These are phyloP conservation scores for Echria macrotheca DNA, from an alignment of 495 filamentous ascomycete genomes.

Conservation along the genomic window DNA sequence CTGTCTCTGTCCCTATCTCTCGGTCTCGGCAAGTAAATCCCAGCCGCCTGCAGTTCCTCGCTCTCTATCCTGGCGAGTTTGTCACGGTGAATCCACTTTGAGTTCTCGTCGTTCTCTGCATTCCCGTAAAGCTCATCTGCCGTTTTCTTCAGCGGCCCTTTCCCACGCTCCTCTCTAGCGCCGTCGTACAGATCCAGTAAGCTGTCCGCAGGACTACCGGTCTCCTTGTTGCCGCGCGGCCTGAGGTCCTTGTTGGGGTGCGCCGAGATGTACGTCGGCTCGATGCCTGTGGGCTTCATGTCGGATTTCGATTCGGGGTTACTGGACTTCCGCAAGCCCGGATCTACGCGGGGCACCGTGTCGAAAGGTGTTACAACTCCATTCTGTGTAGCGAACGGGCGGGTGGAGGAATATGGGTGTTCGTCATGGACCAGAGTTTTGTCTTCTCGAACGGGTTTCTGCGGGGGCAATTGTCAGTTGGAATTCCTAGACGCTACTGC, in stretches of 20 bases:
- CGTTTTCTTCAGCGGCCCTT: conserved; percentile 13
- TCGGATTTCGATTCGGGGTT: conserved; percentile 15
- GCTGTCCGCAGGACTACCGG: conserved; percentile 52
- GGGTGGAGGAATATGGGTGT: conserved; percentile 12
- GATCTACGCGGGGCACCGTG: conserved; percentile 11
- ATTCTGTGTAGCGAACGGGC: conserved; percentile 27
- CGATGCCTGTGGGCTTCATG: conserved; percentile 15
- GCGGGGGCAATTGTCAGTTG: background rate
- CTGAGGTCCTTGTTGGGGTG: conserved; percentile 31
- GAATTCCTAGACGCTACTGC: background rate
- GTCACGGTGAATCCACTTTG: conserved; percentile 93
- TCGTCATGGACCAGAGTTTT: conserved; percentile 16
- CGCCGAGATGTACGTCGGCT: conserved; percentile 15
- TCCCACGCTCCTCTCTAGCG: conserved; percentile 10
- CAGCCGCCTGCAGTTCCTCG: conserved; percentile 84
- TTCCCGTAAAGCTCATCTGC: conserved; percentile 6
- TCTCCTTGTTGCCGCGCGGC: conserved; percentile 46
- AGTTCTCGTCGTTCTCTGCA: conserved; percentile 46
- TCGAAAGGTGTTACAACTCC: conserved; percentile 23
- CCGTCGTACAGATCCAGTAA: conserved; percentile 50
- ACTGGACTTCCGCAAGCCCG: conserved; percentile 12
- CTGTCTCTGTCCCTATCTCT: conserved; percentile 35
- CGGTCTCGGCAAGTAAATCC: conserved; percentile 62
- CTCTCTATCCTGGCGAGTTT: conserved; percentile 92
- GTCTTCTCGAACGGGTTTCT: conserved; percentile 19